Evolutionary conservation across 108 stramenopile genomes (phyloP).

Genomic region (Fistulifera pelliculosa): DNA sequence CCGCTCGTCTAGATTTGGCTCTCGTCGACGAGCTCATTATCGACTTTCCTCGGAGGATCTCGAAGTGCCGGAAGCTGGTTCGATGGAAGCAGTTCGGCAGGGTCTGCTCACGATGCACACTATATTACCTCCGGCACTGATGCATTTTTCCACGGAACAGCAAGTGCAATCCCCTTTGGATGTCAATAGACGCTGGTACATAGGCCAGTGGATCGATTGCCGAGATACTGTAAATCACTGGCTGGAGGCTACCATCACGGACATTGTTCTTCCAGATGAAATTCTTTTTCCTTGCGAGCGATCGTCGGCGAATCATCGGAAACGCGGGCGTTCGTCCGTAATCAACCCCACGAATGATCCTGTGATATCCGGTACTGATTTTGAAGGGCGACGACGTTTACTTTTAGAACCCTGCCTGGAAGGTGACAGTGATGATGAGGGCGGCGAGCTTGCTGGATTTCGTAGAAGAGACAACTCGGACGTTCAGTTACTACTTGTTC

Average conservation of each 20-base stretch:
- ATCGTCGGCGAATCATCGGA: not conserved
- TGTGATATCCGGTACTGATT: conserved; percentile 61
- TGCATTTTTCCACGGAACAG: conserved; percentile 7
- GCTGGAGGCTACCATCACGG: conserved; percentile 94
- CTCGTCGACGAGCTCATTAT: conserved; percentile 34
- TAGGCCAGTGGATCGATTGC: conserved; percentile 95
- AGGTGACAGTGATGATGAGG: conserved; percentile 25
- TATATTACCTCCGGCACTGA: conserved; percentile 39
- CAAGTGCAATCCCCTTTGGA: conserved; percentile 27
- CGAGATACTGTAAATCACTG: conserved; percentile 95
- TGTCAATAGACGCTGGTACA: conserved; percentile 70
- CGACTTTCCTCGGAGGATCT: conserved; percentile 59
- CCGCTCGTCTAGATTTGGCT: conserved; percentile 1
- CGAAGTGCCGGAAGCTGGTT: conserved; percentile 52
- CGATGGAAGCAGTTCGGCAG: conserved; percentile 88
- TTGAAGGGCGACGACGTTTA: conserved; percentile 61
- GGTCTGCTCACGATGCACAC: conserved; percentile 90
- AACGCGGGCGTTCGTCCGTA: not conserved
- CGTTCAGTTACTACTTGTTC: conserved; percentile 73
- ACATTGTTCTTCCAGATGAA: conserved; percentile 62
- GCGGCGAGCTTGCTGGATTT: conserved; percentile 19
- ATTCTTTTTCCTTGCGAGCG: conserved; percentile 27
- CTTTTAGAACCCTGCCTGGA: conserved; percentile 52
- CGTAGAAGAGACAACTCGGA: conserved; percentile 42
- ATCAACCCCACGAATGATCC: conserved; percentile 35